These are phyloP conservation scores for Saccharum hybrid DNA, from an alignment of 202 grass and related monocot species.

Conservation along the genomic window DNA sequence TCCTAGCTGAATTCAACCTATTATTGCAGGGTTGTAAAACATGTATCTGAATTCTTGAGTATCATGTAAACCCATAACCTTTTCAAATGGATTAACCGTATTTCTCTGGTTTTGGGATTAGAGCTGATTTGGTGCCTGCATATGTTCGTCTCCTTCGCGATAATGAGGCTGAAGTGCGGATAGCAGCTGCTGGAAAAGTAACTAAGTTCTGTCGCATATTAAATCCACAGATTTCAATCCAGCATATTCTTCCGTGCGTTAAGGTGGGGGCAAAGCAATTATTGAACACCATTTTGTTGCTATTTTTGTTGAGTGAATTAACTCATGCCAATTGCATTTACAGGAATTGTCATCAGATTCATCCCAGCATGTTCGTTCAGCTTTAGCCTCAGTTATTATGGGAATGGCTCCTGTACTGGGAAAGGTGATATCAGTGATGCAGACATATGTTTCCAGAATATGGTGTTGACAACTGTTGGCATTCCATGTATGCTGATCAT, in stretches of 20 bases:
- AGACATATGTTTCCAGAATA: neutral
- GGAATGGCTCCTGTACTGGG: slow-evolving; percentile 82
- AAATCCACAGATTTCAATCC: slow-evolving; percentile 61
- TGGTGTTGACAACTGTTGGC: neutral
- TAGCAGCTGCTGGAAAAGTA: slow-evolving; percentile 85
- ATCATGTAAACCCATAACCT: neutral
- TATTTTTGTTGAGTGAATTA: neutral
- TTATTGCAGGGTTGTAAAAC: neutral
- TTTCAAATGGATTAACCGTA: neutral
- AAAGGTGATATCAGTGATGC: slow-evolving; percentile 52
- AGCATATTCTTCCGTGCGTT: slow-evolving; percentile 83
- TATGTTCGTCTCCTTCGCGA: slow-evolving; percentile 84
- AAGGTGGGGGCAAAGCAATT: slow-evolving; percentile 46
- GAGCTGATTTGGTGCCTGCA: slow-evolving; percentile 69
- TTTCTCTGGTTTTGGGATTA: slow-evolving; percentile 32
- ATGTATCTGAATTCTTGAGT: neutral
- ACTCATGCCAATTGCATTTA: neutral
- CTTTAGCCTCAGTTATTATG: slow-evolving; percentile 92
- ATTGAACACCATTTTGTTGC: neutral
- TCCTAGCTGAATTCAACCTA: neutral
- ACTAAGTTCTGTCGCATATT: slow-evolving; percentile 79
- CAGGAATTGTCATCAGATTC: slow-evolving; percentile 84
- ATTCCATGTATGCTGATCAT: neutral
- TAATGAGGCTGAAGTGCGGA: slow-evolving; percentile 85
- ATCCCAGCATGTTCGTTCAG: slow-evolving; percentile 87